Evolutionary conservation across 1,284 basidiomycete genomes (phyloP).

Genomic region (Malassezia vespertilionis): DNA sequence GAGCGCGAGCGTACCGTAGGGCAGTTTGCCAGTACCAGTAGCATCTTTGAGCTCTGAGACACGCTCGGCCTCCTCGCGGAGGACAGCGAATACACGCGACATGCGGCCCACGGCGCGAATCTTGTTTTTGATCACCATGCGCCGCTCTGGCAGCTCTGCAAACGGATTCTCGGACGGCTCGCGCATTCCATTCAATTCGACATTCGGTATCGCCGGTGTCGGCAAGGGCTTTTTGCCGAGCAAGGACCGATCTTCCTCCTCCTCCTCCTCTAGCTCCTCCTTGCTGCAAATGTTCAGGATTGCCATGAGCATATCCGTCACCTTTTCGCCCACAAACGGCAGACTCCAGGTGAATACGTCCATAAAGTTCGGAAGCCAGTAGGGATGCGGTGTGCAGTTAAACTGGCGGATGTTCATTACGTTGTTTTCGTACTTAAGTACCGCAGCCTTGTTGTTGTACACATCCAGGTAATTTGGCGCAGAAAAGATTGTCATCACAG

Average conservation of each 20-base stretch:
- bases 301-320: slow-evolving; percentile 90
- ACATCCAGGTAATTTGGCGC: slow-evolving; percentile 89
- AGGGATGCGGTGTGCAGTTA: slow-evolving; percentile 88
- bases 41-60: slow-evolving; percentile 93
- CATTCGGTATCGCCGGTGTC: neutral
- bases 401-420: slow-evolving; percentile 91
- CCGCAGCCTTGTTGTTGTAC: slow-evolving; percentile 92
- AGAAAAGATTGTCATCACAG: slow-evolving; percentile 92
- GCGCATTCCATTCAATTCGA: neutral
- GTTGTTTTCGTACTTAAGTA: slow-evolving; percentile 90
- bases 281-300: slow-evolving; percentile 87
- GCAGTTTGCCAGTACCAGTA: slow-evolving; percentile 65
- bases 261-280: slow-evolving; percentile 82
- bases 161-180: slow-evolving; percentile 11
- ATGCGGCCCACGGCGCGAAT: slow-evolving; percentile 95
- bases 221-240: slow-evolving; percentile 18
- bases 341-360: slow-evolving; percentile 98
- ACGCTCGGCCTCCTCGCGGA: slow-evolving; percentile 97
- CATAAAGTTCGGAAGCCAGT: slow-evolving; percentile 98
- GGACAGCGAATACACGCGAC: slow-evolving; percentile 84
- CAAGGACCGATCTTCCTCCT: slow-evolving; percentile 53
- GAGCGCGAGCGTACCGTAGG: slow-evolving; percentile 73
- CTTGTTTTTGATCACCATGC: slow-evolving; percentile 88
- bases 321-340: slow-evolving; percentile 95
- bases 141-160: slow-evolving; percentile 61